phyloP scores from a whole-genome alignment of 2,329 filamentous ascomycete species.

The Cryoendolithus antarcticus region DNA sequence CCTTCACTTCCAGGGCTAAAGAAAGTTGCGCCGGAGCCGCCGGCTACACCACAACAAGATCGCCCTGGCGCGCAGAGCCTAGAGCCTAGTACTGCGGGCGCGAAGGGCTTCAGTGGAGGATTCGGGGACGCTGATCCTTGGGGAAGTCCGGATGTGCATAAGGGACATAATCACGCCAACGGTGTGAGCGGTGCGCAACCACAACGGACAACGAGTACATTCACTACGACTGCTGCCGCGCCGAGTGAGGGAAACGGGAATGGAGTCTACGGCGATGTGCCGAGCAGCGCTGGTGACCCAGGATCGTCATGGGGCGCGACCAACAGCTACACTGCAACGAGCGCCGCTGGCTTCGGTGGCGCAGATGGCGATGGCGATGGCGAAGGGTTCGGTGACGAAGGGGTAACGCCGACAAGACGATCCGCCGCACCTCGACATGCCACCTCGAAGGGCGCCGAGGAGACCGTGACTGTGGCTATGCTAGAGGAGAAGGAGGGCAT shows the following conservation, averaged over 20 bases:
- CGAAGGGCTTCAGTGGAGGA: constrained; percentile 19
- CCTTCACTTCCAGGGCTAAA: constrained; percentile 3
- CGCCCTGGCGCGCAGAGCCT: background rate
- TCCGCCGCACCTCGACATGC: constrained; percentile 9
- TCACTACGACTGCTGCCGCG: constrained; percentile 35
- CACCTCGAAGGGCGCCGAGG: constrained; percentile 36
- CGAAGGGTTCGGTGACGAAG: constrained; percentile 18
- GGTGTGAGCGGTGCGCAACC: constrained; percentile 10
- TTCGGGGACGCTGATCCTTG: constrained; percentile 72
- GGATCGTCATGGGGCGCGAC: constrained; percentile 6
- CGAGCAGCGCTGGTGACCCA: constrained; percentile 1
- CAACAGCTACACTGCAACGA: constrained; percentile 5
- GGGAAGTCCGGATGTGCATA: constrained; percentile 73
- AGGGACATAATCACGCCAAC: constrained; percentile 43
- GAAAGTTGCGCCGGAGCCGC: background rate
- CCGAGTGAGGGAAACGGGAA: background rate
- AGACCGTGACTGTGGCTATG: constrained; percentile 60
- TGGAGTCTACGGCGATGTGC: background rate
- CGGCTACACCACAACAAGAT: background rate
- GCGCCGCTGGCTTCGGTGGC: constrained; percentile 16
- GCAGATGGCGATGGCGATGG: constrained; percentile 11
- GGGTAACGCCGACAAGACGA: background rate
- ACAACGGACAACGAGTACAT: constrained; percentile 43
- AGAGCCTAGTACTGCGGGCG: too few relatives aligned
- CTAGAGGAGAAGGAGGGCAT: constrained; percentile 94